Evolutionary conservation across 1,284 basidiomycete species (phyloP), one percentile per base, ranked within the genome.

Genomic region (Athelia psychrophila): DNA sequence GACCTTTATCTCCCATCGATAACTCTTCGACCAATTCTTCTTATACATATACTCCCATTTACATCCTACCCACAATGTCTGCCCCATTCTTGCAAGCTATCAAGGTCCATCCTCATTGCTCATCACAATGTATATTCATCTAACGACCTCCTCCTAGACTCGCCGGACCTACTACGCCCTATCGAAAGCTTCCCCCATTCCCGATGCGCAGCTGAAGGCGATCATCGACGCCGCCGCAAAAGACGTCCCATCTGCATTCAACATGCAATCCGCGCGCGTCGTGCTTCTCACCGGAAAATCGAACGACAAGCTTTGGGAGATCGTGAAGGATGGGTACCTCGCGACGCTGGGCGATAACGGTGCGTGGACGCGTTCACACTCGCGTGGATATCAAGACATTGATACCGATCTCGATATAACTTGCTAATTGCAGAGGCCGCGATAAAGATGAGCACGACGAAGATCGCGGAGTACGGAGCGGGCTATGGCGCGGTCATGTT

Each of bases 401-500:
- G 33, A 35, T n/a, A n/a, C 12, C 33, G 12, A 35, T 35, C 33
- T n/a, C 33, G 33, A n/a, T 12, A n/a, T 35, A n/a, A 12, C 33
- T 35, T 10, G n/a, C 33, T 35, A 12, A n/a, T 33, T 19, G 10
- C 13, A 44, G 25, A 30, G 44, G n/a, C 5, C 24, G 22, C 25
- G n/a, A 23, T 46, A 6, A 30, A 30, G 9, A 20, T 23, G 20
- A 30, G 18, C 23, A 30, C 20, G 16, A n/a, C 9, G 38, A 49
- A 36, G 32, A 49, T 35, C 23, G 23, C 25, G 20, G 47, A 30
- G 2, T 49, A 24, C 47, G 22, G 27, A 10, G 47, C 47, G 9
- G 47, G 47, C 9, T 49, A 49, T 38, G 47, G 47, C 16, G 15
- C 47, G 22, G 47, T 49, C 15, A 32, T 49, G 19, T 49, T 49